Conservation (phyloP, 1,284 basidiomycete species). For the Stygiomarasmius scandens region DNA sequence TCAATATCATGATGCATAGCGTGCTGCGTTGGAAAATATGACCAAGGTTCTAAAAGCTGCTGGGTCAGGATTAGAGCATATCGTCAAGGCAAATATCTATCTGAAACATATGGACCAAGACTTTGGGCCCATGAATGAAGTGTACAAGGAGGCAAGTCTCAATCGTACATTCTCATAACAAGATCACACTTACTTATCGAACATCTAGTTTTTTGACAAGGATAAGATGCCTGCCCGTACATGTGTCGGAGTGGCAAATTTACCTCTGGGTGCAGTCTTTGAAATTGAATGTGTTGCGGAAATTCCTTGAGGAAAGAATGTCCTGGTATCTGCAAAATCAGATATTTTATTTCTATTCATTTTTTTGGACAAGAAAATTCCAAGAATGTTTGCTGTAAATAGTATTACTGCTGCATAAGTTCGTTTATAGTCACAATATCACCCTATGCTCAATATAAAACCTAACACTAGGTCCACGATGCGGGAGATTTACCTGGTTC, state of each 20-base stretch:
- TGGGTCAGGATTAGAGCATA: conserved; percentile 57
- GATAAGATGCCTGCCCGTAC: conserved; percentile 62
- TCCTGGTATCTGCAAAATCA: neutral
- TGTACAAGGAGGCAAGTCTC: conserved; percentile 48
- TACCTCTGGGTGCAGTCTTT: conserved; percentile 63
- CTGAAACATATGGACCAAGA: conserved; percentile 54
- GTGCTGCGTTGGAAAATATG: conserved; percentile 60
- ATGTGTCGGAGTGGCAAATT: conserved; percentile 62
- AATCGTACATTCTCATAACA: neutral
- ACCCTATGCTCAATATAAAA: too few relatives aligned
- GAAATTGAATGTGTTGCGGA: conserved; percentile 71
- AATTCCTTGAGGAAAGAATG: conserved; percentile 30
- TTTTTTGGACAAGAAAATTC: conserved; percentile 83
- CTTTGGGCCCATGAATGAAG: conserved; percentile 55
- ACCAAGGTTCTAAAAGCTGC: conserved; percentile 57
- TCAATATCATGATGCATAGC: conserved; percentile 36
- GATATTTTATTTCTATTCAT: neutral
- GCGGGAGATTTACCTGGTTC: too few relatives aligned
- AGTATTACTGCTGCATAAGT: too few relatives aligned
- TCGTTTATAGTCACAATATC: too few relatives aligned
- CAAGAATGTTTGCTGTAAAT: conserved; percentile 78
- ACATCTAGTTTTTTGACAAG: conserved; percentile 53
- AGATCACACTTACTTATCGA: neutral
- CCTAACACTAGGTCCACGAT: too few relatives aligned
- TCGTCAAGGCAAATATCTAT: conserved; percentile 67